Evolutionary conservation across 2,329 filamentous ascomycete species (phyloP).

Genomic region (Paramyrothecium roridum): DNA sequence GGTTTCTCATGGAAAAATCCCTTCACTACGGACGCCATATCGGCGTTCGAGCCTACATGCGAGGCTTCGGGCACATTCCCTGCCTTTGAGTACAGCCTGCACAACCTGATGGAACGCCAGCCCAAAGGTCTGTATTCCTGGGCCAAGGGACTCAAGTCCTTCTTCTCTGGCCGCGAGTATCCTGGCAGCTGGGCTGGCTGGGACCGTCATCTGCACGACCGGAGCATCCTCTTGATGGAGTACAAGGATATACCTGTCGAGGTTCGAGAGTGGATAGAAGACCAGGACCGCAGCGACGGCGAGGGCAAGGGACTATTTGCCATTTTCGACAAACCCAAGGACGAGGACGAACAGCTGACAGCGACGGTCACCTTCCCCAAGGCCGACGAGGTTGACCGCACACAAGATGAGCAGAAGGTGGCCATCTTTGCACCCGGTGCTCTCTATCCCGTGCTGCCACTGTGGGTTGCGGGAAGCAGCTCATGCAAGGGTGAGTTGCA

Average conservation of each 20-base stretch:
- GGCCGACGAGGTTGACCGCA: conserved; percentile 21
- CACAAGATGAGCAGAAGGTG: conserved; percentile 28
- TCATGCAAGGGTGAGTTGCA: conserved; percentile 36
- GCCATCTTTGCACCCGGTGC: conserved; percentile 52
- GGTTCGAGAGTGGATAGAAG: conserved; percentile 47
- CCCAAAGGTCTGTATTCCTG: conserved; percentile 37
- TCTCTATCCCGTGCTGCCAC: conserved; percentile 44
- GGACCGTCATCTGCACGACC: conserved; percentile 48
- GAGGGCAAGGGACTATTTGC: conserved; percentile 36
- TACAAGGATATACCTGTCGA: conserved; percentile 37
- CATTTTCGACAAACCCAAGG: conserved; percentile 34
- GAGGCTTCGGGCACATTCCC: conserved; percentile 28
- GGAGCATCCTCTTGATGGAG: conserved; percentile 44
- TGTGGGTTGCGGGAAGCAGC: conserved; percentile 43
- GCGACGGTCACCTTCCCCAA: conserved; percentile 27
- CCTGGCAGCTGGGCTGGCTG: conserved; percentile 50
- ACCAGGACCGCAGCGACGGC: conserved; percentile 30
- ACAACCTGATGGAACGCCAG: conserved; percentile 33
- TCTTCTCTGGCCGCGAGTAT: conserved; percentile 39
- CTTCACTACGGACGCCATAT: conserved; percentile 24
- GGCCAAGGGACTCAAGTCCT: conserved; percentile 33
- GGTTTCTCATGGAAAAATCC: conserved; percentile 40
- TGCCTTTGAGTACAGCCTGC: conserved; percentile 39
- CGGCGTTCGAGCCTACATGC: conserved; percentile 30
- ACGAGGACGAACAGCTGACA: conserved; percentile 33